Base-by-base conservation (phyloP, 257 asterid genomes). In the Solanum chiquidenum region DNA sequence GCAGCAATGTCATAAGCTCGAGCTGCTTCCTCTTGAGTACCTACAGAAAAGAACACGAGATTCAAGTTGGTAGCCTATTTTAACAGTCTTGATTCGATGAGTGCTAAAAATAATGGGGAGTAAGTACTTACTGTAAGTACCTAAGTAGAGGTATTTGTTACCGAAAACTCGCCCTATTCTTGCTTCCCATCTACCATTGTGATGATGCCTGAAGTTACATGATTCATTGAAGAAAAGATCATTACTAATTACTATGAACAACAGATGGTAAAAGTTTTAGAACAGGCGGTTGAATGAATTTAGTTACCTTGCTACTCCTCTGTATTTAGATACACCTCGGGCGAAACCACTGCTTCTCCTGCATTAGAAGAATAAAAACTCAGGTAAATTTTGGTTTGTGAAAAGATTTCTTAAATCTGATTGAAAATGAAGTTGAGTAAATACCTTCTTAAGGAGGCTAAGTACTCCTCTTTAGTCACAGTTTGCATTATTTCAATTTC, bases 311-410 rank as follows among this genome's bases (percentile, higher is more conserved):
- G 96, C 98, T 18, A 94, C 96, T 18, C 98, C 98, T 92, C 98
- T 93, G 83, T 94, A 94, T 86, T 93, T 95, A 80, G 98, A 95
- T 38, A 89, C 96, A 10, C 98, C 98, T 90, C 98, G 91, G 77
- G 98, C 93, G 31, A 94, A 95, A 62, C 98, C 98, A 89, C 98
- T 95, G 94, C 98, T 95, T 91, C 95, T 94, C 85, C 98, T 95
- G 89, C 60, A 40, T 62, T 33, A 76, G 87, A n/a, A 18, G 9
- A 25, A 23, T 25, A 49, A 79, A 80, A 85, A 25, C 64, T 85
- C 21, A 7, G 18, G 38, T 85, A 5, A 85, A 9, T 85, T 9
- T 25, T 58, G 76, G 20, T 80, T 75, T 33, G 31, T 34, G 5
- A 9, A 25, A 58, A 38, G 1, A 25, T 42, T 33, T 52, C 62